Evolutionary conservation across 495 filamentous ascomycete genomes (phyloP).

Genomic region (Daldinia childiae): DNA sequence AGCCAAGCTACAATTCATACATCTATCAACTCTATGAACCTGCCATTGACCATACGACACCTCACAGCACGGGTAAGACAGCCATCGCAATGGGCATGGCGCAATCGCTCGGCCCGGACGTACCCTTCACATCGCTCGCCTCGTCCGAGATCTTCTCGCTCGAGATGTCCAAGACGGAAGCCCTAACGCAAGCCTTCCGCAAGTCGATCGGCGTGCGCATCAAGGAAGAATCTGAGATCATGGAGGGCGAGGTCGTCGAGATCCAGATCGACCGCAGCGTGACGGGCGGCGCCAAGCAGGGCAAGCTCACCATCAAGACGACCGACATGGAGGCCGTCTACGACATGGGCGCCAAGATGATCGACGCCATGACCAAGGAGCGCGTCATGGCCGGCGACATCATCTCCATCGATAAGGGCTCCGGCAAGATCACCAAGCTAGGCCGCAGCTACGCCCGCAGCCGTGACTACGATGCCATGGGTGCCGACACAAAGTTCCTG

Average conservation of each 20-base stretch:
- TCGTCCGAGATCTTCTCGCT: constrained; percentile 97
- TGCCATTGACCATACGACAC: constrained; percentile 1
- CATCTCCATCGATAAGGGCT: constrained; percentile 97
- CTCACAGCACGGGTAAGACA: constrained; percentile 87
- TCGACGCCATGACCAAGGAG: constrained; percentile 98
- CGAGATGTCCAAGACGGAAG: constrained; percentile 99
- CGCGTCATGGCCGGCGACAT: constrained; percentile 98
- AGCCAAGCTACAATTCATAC: constrained; percentile 14
- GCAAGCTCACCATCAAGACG: constrained; percentile 99
- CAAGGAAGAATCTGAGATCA: constrained; percentile 98
- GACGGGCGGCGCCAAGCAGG: constrained; percentile 95
- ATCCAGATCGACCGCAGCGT: constrained; percentile 98
- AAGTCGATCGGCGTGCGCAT: constrained; percentile 97
- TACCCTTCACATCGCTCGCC: constrained; percentile 95
- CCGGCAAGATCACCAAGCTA: constrained; percentile 95
- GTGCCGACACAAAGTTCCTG: constrained; percentile 96
- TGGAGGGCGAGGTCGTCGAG: constrained; percentile 98
- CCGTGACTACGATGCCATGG: constrained; percentile 99
- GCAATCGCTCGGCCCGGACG: constrained; percentile 90
- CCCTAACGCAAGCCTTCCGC: constrained; percentile 95
- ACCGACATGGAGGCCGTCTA: constrained; percentile 99
- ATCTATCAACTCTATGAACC: neutral
- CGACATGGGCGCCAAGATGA: constrained; percentile 99
- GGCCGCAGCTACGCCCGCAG: constrained; percentile 92
- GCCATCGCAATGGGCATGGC: constrained; percentile 99